phyloP scores from a whole-genome alignment of 306 rosid species.

The Pterocarpus macrocarpus region DNA sequence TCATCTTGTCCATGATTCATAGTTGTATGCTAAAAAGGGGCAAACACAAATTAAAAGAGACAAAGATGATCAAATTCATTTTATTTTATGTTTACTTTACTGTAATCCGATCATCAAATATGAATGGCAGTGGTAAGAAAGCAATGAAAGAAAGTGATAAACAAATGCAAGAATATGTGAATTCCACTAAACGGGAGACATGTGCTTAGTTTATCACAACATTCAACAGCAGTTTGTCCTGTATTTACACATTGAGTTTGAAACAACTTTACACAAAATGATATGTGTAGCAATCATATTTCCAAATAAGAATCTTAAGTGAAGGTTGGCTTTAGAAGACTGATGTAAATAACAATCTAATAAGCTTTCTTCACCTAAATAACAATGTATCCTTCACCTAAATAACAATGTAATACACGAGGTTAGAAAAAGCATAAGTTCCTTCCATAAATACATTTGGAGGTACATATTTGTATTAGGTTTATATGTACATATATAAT shows the following conservation, averaged over 20 bases:
- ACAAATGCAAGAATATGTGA: neutral
- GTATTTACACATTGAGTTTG: neutral
- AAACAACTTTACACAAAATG: neutral
- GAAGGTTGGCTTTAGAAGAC: neutral
- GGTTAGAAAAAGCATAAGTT: no score
- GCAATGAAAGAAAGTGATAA: neutral
- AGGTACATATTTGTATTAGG: no score
- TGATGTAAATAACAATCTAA: no score
- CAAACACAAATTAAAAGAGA: neutral
- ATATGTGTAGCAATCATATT: neutral
- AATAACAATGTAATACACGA: no score
- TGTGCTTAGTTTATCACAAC: neutral
- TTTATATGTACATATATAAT: no score
- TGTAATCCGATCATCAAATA: neutral
- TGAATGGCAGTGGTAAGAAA: neutral
- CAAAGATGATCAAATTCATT: neutral
- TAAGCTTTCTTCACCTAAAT: no score
- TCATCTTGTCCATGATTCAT: neutral
- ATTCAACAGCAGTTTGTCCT: neutral
- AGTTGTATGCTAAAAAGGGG: neutral
- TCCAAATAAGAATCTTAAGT: neutral
- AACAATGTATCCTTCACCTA: no score
- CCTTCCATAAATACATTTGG: no score
- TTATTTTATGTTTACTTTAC: neutral
- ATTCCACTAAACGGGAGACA: neutral